These are phyloP conservation scores for Thelonectria rubi DNA, from an alignment of 2,329 filamentous ascomycete genomes.

Conservation along the genomic window DNA sequence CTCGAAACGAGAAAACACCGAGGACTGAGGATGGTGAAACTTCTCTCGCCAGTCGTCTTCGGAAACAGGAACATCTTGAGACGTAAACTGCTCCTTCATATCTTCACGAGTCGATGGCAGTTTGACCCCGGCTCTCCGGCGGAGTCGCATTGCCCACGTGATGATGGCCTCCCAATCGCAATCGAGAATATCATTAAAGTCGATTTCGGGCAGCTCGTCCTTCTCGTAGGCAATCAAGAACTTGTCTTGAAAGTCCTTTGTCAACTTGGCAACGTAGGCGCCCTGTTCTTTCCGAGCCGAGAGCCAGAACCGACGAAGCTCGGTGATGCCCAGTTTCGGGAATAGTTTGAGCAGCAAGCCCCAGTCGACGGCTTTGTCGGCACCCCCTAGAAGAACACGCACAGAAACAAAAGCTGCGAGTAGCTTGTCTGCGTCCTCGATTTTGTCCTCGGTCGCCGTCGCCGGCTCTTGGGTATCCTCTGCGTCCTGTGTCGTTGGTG, in stretches of 20 bases:
- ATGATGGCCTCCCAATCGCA: conserved; percentile 77
- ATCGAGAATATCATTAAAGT: conserved; percentile 68
- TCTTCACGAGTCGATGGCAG: conserved; percentile 58
- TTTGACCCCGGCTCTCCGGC: conserved; percentile 54
- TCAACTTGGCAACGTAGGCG: conserved; percentile 62
- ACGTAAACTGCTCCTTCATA: conserved; percentile 55
- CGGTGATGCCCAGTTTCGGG: conserved; percentile 60
- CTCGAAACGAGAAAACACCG: conserved; percentile 66
- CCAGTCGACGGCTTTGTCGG: conserved; percentile 68
- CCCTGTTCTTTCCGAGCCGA: conserved; percentile 60
- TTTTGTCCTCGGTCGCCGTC: conserved; percentile 19
- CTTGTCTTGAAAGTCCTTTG: conserved; percentile 69
- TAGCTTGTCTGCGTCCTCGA: conserved; percentile 46
- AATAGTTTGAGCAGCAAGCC: conserved; percentile 66
- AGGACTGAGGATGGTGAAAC: conserved; percentile 64
- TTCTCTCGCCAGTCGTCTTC: conserved; percentile 62
- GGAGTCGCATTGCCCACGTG: conserved; percentile 69
- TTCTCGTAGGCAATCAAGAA: conserved; percentile 74
- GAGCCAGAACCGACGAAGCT: conserved; percentile 65
- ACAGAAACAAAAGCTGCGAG: conserved; percentile 68
- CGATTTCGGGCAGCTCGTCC: conserved; percentile 66
- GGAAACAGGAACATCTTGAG: conserved; percentile 48
- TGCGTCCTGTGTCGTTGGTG: conserved; percentile 11
- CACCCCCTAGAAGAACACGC: conserved; percentile 66
- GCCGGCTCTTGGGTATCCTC: conserved; percentile 9